These are phyloP conservation scores for Penicillium polonicum DNA, from an alignment of 2,329 filamentous ascomycete genomes.

Conservation along the genomic window DNA sequence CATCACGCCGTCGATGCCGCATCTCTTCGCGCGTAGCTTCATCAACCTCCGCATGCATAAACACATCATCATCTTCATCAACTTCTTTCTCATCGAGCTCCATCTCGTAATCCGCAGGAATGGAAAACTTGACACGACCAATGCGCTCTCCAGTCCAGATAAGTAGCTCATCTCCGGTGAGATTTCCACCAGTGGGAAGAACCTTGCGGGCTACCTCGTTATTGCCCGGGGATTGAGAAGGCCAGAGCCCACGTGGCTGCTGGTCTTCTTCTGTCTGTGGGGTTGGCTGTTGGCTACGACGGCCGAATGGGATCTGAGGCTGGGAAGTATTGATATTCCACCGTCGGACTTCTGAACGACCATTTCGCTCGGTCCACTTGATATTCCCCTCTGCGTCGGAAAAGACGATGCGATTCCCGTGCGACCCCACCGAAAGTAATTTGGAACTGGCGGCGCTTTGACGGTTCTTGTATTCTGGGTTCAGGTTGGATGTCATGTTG, in stretches of 20 bases:
- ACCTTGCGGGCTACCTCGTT: slow-evolving; percentile 78
- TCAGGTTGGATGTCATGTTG: slow-evolving; percentile 28
- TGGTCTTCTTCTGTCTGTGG: slow-evolving; percentile 21
- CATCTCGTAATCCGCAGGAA: slow-evolving; percentile 34
- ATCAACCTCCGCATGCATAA: slow-evolving; percentile 31
- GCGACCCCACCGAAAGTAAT: slow-evolving; percentile 74
- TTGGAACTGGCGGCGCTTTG: slow-evolving; percentile 80
- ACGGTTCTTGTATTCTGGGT: slow-evolving; percentile 65
- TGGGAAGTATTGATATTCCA: slow-evolving; percentile 57
- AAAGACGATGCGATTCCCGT: slow-evolving; percentile 78
- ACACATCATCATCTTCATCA: slow-evolving; percentile 38
- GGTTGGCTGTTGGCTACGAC: slow-evolving; percentile 12
- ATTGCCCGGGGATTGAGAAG: slow-evolving; percentile 45
- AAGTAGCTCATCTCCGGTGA: slow-evolving; percentile 65
- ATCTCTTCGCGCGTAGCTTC: slow-evolving; percentile 30
- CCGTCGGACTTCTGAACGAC: slow-evolving; percentile 54
- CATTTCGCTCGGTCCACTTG: slow-evolving; percentile 90
- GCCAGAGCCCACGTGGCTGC: slow-evolving; percentile 58
- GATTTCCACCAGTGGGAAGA: slow-evolving; percentile 56
- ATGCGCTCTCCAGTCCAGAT: slow-evolving; percentile 87
- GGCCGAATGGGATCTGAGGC: slow-evolving; percentile 16
- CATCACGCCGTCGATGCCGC: slow-evolving; percentile 33
- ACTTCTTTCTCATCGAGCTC: slow-evolving; percentile 39
- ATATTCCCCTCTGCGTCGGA: slow-evolving; percentile 80
- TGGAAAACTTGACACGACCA: slow-evolving; percentile 67